Evolutionary conservation across 768 basidiomycete genomes (phyloP).

Genomic region (Kwoniella botswanensis): DNA sequence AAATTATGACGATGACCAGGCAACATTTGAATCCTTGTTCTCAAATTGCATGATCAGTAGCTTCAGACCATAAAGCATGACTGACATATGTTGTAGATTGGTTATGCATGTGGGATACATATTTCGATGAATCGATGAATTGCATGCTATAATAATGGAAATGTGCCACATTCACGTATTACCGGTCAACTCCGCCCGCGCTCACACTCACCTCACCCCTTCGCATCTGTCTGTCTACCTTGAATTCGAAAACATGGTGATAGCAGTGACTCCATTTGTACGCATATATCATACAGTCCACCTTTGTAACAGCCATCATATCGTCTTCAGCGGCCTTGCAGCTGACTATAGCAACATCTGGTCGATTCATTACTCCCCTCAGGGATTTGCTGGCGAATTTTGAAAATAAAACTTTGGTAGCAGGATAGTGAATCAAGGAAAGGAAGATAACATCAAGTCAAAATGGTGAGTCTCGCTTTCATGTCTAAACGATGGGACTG

Average conservation of each 20-base stretch:
- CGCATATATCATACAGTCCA: too few relatives aligned
- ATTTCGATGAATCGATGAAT: too few relatives aligned
- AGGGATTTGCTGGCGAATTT: too few relatives aligned
- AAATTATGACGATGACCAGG: too few relatives aligned
- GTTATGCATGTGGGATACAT: too few relatives aligned
- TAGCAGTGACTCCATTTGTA: too few relatives aligned
- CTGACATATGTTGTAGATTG: not conserved
- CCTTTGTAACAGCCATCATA: too few relatives aligned
- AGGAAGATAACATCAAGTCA: constrained; percentile 7
- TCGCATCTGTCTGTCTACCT: not conserved
- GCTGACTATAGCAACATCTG: too few relatives aligned
- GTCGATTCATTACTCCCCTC: too few relatives aligned
- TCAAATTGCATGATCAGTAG: too few relatives aligned
- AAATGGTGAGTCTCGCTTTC: constrained; percentile 20
- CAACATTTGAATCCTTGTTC: too few relatives aligned
- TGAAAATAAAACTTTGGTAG: not conserved
- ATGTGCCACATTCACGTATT: constrained; percentile 22
- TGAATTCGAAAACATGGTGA: not conserved
- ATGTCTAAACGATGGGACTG: not conserved
- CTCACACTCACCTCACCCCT: not conserved
- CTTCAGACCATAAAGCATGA: not conserved
- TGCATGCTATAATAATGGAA: not conserved
- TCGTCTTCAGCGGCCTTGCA: too few relatives aligned
- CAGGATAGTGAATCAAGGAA: not conserved
- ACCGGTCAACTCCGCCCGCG: constrained; percentile 20